Evolutionary conservation across 208 protist species (phyloP).

Genomic region (Tritrichomonas foetus): DNA sequence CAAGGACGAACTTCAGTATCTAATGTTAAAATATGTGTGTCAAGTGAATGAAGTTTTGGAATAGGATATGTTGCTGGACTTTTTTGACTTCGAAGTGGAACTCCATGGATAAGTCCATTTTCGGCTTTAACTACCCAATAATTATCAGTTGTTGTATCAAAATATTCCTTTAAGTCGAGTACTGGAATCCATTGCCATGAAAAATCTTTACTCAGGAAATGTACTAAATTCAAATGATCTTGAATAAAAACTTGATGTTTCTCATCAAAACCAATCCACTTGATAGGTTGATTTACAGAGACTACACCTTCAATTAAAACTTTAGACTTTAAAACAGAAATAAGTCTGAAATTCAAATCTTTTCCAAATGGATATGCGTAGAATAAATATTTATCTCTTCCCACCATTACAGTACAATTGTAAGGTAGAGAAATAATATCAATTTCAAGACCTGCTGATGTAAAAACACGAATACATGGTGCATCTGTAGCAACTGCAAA

Average conservation of each 20-base stretch:
- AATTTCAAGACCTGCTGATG: neutral
- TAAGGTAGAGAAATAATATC: neutral
- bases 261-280: neutral
- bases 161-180: neutral
- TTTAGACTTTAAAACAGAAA: neutral
- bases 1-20: no score
- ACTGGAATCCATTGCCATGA: neutral
- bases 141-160: neutral
- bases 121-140: neutral
- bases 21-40: no score
- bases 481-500: conserved; percentile 3
- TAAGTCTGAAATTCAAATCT: neutral
- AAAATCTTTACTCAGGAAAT: neutral
- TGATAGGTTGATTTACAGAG: neutral
- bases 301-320: neutral
- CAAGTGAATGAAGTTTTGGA: neutral
- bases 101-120: neutral
- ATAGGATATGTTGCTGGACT: neutral
- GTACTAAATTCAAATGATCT: neutral
- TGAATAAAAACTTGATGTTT: neutral
- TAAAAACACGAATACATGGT: neutral
- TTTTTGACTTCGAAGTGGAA: neutral
- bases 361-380: neutral
- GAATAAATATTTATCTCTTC: neutral
- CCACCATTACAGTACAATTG: neutral